Percentiles rank a stretch among this genome's conserved stretches.
Conservation (phyloP, 2,329 filamentous ascomycete species). For the Fusarium sp. region DNA sequence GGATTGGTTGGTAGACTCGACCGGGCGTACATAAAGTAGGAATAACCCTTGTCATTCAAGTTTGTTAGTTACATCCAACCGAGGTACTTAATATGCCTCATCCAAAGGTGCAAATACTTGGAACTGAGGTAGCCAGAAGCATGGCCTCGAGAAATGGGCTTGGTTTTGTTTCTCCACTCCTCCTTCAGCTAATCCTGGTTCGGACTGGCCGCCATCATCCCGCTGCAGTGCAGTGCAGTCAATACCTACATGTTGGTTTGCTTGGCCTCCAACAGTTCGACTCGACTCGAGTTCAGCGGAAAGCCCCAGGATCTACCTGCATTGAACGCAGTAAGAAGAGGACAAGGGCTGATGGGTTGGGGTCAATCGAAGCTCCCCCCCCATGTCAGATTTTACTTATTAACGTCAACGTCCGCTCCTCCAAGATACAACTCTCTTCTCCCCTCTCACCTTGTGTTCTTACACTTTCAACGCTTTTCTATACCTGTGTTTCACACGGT, state of each 20-base stretch:
- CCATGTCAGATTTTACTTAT: conserved; percentile 33
- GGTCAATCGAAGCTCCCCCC: conserved; percentile 4
- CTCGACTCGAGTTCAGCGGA: not conserved
- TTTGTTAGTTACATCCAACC: conserved; percentile 29
- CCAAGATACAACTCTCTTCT: not conserved
- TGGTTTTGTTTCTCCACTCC: conserved; percentile 30
- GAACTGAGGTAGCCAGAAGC: conserved; percentile 24
- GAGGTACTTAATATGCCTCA: conserved; percentile 29
- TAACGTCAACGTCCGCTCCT: conserved; percentile 26
- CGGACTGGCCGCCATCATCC: conserved; percentile 27
- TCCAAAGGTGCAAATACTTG: conserved; percentile 21
- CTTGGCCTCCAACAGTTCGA: not conserved
- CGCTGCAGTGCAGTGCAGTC: not conserved
- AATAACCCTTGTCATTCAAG: conserved; percentile 2
- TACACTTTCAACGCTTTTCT: conserved; percentile 6
- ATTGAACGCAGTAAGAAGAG: not conserved
- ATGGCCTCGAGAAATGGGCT: conserved; percentile 21
- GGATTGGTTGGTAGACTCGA: conserved; percentile 20
- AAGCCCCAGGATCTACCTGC: not conserved
- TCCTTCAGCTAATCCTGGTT: conserved; percentile 31
- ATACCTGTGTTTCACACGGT: conserved; percentile 12
- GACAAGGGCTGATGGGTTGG: conserved; percentile 11
- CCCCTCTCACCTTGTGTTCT: not conserved
- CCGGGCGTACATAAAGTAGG: conserved; percentile 1
- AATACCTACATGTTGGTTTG: not conserved